Evolutionary conservation across 192 early-diverging fungal species (phyloP), one percentile per base, ranked within the genome.

Genomic region (Mortierella claussenii): DNA sequence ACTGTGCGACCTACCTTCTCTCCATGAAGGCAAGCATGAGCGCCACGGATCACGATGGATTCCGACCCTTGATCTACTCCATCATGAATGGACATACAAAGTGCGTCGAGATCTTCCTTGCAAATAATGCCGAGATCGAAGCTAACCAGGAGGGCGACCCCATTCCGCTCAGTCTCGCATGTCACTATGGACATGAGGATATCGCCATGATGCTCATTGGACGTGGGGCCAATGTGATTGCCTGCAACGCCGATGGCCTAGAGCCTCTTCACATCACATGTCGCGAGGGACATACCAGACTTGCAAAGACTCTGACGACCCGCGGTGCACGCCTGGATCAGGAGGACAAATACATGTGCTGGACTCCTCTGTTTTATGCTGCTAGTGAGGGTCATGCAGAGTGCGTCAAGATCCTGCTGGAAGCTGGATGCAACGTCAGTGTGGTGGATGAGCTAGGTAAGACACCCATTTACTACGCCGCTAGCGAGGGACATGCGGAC

Each of bases 351-450:
- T 95, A 98, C 81, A 91, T 94, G 65, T 89, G 92, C 17, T 99
- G 98, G 98, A 92, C 96, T 6, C 96, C 98, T 0, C 73, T 98
- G n/a, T 99, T 99, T 57, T 98, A 94, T 80, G 93, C 96, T 0
- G 94, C 93, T 13, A 89, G 88, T 54, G 96, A 98, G 59, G 98
- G 98, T 2, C 89, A 98, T 65, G 68, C 83, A 5, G 90, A 91
- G 12, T 94, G 94, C 70, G 92, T 94, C 3, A 81, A 88, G 20
- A 85, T 94, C 12, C 69, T 99, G 48, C 68, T 98, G 3, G 88
- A 89, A 20, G 91, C 93, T 8, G 93, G 92, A 10, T 91, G 90
- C 53, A 78, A 89, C 28, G 84, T 91, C 31, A 87, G 91, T 40
- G 69, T 89, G 23, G 83, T 87, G 30, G 98, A 99, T 61, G 96